phyloP scores from a whole-genome alignment of 768 basidiomycete genomes.

The Suillus plorans region DNA sequence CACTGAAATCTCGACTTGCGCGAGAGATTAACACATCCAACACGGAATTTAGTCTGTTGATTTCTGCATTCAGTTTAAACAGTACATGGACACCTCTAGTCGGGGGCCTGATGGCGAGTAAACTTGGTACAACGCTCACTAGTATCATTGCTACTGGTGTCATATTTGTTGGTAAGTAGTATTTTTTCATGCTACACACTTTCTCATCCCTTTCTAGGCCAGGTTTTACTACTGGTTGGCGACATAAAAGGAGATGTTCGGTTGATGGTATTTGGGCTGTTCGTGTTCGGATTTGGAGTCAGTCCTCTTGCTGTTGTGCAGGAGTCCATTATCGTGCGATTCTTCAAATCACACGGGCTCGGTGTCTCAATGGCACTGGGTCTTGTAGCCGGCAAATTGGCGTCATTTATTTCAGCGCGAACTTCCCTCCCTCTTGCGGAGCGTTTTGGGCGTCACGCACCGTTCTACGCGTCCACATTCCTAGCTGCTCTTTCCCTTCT shows the following conservation, averaged over 20 bases:
- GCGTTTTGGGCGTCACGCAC: constrained; percentile 64
- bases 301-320: constrained; percentile 82
- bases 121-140: constrained; percentile 67
- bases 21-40: constrained; percentile 75
- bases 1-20: constrained; percentile 68
- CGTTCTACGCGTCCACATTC: constrained; percentile 67
- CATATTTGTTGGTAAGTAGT: constrained; percentile 54
- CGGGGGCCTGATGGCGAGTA: constrained; percentile 68
- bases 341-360: constrained; percentile 74
- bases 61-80: constrained; percentile 77
- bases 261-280: constrained; percentile 73
- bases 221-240: constrained; percentile 65
- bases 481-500: constrained; percentile 66
- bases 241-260: constrained; percentile 59
- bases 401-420: constrained; percentile 73
- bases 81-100: constrained; percentile 77
- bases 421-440: constrained; percentile 78
- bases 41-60: constrained; percentile 73
- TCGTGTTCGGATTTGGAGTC: constrained; percentile 77
- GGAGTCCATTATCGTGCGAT: constrained; percentile 82
- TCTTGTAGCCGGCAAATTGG: constrained; percentile 76
- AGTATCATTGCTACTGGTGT: constrained; percentile 76
- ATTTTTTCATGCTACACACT: not conserved
- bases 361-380: constrained; percentile 82
- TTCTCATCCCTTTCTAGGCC: constrained; percentile 42